Conservation (phyloP, 352 stramenopile species). For the Pythium apleroticum region DNA sequence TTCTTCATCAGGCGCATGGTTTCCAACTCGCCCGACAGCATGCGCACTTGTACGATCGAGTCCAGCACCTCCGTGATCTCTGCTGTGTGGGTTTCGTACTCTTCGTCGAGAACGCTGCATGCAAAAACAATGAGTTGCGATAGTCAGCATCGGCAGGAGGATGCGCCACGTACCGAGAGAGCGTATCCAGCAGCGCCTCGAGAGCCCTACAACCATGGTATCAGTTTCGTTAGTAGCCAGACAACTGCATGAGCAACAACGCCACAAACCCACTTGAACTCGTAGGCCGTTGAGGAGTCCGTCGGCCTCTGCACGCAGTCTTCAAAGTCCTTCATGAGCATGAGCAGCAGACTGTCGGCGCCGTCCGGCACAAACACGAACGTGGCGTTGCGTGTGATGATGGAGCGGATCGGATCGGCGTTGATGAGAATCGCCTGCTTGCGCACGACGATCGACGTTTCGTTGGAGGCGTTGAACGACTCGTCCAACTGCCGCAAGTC, state of each 20-base stretch:
- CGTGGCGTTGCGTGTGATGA: constrained; percentile 42
- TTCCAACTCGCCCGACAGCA: constrained; percentile 37
- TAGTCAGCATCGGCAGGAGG: background rate
- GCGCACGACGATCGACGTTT: constrained; percentile 38
- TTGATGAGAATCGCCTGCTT: constrained; percentile 53
- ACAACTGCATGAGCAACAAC: too few relatives aligned
- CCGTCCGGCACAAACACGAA: constrained; percentile 51
- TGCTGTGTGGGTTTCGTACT: constrained; percentile 28
- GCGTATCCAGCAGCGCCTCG: constrained; percentile 29
- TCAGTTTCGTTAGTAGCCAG: background rate
- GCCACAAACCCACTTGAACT: constrained; percentile 38
- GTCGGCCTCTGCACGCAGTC: constrained; percentile 28
- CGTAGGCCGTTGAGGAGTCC: constrained; percentile 24
- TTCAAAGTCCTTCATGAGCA: constrained; percentile 44
- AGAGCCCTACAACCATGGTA: constrained; percentile 18
- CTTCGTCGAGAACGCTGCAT: constrained; percentile 22
- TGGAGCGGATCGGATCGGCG: constrained; percentile 42
- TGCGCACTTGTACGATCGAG: constrained; percentile 27
- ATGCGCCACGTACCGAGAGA: constrained; percentile 16
- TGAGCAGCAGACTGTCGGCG: constrained; percentile 40
- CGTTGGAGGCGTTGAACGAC: constrained; percentile 34
- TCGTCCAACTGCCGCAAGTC: constrained; percentile 46
- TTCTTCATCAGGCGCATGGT: constrained; percentile 41
- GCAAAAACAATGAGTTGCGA: background rate
- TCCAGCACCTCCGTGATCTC: constrained; percentile 29